phyloP scores from a whole-genome alignment of 345 rosid species.

The Sonneratia alba region DNA sequence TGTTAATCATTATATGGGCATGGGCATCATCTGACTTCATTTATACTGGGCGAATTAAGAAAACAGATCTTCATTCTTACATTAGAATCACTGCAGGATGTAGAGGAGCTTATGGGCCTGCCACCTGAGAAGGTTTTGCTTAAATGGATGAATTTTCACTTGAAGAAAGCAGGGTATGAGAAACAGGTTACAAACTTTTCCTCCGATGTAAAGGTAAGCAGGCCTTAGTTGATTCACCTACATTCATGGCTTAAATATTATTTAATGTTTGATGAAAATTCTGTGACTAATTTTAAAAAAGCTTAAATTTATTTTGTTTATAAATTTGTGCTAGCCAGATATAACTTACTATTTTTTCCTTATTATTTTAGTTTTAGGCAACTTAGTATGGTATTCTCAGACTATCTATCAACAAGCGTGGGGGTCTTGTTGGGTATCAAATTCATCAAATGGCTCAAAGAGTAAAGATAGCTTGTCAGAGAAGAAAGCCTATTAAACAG shows the following conservation, averaged over 20 bases:
- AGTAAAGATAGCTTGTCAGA: neutral
- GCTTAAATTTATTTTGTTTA: neutral
- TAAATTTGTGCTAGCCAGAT: too few species aligned
- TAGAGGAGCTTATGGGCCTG: slow-evolving; percentile 85
- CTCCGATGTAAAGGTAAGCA: slow-evolving; percentile 79
- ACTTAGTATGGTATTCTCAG: too few species aligned
- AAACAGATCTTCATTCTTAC: neutral
- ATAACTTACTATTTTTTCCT: too few species aligned
- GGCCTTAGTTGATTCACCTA: slow-evolving; percentile 2
- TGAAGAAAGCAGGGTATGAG: slow-evolving; percentile 83
- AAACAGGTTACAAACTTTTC: slow-evolving; percentile 94
- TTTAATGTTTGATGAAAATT: neutral
- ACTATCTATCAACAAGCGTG: too few species aligned
- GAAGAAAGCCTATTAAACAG: neutral
- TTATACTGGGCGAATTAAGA: neutral
- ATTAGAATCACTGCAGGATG: slow-evolving; percentile 47
- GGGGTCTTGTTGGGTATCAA: too few species aligned
- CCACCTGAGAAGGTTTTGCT: slow-evolving; percentile 91
- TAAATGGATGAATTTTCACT: slow-evolving; percentile 97
- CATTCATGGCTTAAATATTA: neutral
- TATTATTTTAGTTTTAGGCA: too few species aligned
- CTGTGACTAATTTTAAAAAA: neutral
- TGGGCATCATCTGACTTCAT: neutral
- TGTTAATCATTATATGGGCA: neutral
- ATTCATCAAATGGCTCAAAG: too few species aligned